Evolutionary conservation across 106 monocot species (phyloP).

Genomic region (Xerophyta viscosa): DNA sequence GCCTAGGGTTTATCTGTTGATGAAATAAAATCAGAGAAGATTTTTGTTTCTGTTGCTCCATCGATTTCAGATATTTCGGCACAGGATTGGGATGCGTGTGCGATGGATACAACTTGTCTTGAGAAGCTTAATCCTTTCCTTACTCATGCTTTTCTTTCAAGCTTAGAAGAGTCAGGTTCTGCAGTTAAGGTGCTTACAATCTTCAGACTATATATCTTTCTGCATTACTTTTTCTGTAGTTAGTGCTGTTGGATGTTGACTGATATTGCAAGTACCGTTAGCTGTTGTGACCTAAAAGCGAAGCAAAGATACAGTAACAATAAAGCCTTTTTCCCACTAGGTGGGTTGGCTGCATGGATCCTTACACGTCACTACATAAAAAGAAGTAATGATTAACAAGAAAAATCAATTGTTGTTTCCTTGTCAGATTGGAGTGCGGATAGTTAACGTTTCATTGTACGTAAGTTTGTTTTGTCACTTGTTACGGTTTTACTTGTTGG

Average conservation of each 20-base stretch:
- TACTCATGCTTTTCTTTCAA: slow-evolving; percentile 76
- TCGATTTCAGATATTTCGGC: slow-evolving; percentile 71
- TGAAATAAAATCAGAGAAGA: slow-evolving; percentile 19
- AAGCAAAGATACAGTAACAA: too few species aligned
- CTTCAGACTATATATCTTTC: background rate
- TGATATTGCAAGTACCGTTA: too few species aligned
- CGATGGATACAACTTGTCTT: slow-evolving; percentile 45
- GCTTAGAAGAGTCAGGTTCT: slow-evolving; percentile 82
- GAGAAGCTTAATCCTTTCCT: slow-evolving; percentile 85
- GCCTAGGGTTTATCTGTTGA: slow-evolving; percentile 20
- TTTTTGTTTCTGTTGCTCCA: slow-evolving; percentile 56
- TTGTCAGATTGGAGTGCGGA: too few species aligned
- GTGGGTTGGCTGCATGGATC: too few species aligned
- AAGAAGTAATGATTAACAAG: too few species aligned
- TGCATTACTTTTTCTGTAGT: background rate
- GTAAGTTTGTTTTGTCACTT: too few species aligned
- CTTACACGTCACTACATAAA: too few species aligned
- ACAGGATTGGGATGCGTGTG: slow-evolving; percentile 91
- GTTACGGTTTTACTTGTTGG: too few species aligned
- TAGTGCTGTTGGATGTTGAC: background rate
- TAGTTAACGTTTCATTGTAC: too few species aligned
- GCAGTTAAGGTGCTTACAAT: slow-evolving; percentile 52
- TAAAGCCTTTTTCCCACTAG: too few species aligned
- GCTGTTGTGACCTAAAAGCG: too few species aligned
- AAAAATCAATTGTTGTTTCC: too few species aligned